phyloP scores from a whole-genome alignment of 2,329 filamentous ascomycete species.

The Penicillium sp. region DNA sequence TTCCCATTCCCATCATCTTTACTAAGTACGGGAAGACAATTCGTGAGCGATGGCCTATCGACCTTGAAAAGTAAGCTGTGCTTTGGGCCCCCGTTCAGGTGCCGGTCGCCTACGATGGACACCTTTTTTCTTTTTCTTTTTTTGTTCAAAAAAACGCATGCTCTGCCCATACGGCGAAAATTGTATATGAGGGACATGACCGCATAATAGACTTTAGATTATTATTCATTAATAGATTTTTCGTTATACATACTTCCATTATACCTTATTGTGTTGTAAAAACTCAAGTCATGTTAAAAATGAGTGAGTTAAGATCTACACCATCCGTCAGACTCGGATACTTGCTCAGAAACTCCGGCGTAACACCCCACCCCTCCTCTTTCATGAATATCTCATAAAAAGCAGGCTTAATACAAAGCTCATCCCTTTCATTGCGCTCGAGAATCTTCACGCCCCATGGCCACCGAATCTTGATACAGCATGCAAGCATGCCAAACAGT shows the following conservation, averaged over 20 bases:
- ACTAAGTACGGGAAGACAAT: constrained; percentile 12
- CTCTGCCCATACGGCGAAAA: background rate
- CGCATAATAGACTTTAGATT: background rate
- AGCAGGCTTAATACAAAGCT: constrained; percentile 14
- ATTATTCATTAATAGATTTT: background rate
- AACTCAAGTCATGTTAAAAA: constrained; percentile 7
- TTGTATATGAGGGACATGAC: background rate
- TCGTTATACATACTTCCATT: background rate
- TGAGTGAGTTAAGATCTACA: constrained; percentile 16
- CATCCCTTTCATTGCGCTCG: constrained; percentile 21
- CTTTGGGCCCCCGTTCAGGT: background rate
- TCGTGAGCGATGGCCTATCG: constrained; percentile 13
- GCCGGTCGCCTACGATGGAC: background rate
- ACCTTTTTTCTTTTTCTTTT: background rate
- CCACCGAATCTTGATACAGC: constrained; percentile 28
- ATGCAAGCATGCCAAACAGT: constrained; percentile 17
- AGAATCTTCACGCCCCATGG: constrained; percentile 26
- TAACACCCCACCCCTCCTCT: constrained; percentile 26
- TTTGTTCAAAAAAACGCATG: background rate
- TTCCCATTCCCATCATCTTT: constrained; percentile 15
- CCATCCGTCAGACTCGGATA: constrained; percentile 24
- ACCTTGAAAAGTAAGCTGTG: constrained; percentile 6
- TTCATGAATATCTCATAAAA: constrained; percentile 24
- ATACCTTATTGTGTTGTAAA: background rate
- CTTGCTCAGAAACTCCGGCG: constrained; percentile 24